Evolutionary conservation across 2,329 filamentous ascomycete genomes (phyloP).

Genomic region (Penicillium italicum): DNA sequence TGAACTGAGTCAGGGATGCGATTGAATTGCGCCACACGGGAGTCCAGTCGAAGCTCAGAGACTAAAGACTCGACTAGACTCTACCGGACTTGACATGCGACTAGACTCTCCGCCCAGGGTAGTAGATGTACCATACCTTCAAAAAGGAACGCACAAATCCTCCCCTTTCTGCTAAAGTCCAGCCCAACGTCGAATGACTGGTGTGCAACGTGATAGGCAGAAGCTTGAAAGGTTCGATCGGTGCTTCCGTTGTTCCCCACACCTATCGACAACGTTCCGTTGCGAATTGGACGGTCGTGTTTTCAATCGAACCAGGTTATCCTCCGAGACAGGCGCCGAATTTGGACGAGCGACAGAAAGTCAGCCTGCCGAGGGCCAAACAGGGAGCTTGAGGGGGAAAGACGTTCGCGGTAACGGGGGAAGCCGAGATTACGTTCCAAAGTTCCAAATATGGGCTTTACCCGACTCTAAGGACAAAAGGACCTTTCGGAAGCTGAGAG

Average conservation of each 20-base stretch:
- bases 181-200: neutral
- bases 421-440: neutral
- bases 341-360: neutral
- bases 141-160: neutral
- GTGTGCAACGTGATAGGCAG: conserved; percentile 4
- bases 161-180: conserved; percentile 3
- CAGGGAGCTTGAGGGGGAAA: neutral
- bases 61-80: conserved; percentile 8
- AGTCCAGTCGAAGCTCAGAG: conserved; percentile 7
- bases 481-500: neutral
- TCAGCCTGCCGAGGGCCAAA: neutral
- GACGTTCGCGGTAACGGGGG: neutral
- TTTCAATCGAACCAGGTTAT: conserved; percentile 24
- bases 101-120: neutral
- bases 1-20: conserved; percentile 26
- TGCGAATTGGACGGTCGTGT: conserved; percentile 16
- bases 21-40: conserved; percentile 9
- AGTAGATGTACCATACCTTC: conserved; percentile 8
- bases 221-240: conserved; percentile 16
- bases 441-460: neutral
- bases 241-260: conserved; percentile 19
- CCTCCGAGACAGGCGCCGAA: conserved; percentile 12
- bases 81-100: neutral
- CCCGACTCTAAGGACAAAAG: neutral
- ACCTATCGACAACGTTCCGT: conserved; percentile 21